Evolutionary conservation across 441 rosid species (phyloP).

Genomic region (Croton setiger): DNA sequence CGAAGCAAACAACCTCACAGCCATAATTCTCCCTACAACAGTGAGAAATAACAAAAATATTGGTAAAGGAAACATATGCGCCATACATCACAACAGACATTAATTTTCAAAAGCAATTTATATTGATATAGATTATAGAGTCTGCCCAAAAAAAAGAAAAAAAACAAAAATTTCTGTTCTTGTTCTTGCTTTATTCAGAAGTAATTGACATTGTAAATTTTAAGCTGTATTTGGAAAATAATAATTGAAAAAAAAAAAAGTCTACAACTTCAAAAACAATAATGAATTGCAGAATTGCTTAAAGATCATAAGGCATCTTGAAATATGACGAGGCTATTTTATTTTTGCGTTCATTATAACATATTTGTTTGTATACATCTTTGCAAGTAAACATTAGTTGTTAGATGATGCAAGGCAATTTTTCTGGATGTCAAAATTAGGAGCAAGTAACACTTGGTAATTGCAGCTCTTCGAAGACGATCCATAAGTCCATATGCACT

Average conservation of each 20-base stretch:
- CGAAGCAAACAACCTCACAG: constrained; percentile 97
- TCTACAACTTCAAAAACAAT: background rate
- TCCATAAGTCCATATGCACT: background rate
- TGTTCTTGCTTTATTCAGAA: constrained; percentile 1
- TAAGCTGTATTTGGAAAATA: background rate
- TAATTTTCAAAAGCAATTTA: background rate
- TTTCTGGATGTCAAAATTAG: background rate
- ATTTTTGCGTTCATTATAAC: background rate
- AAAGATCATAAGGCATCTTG: background rate
- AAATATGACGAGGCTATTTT: background rate
- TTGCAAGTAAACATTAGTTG: background rate
- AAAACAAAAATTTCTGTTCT: background rate
- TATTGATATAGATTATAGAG: background rate
- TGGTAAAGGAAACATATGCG: background rate
- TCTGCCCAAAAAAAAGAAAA: background rate
- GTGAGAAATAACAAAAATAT: background rate
- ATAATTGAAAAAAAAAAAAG: background rate
- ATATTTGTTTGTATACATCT: background rate
- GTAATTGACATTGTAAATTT: background rate
- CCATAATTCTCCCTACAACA: constrained; percentile 80
- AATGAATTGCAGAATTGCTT: background rate
- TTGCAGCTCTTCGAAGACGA: background rate
- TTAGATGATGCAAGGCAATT: background rate
- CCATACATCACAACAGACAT: background rate
- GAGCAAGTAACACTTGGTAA: background rate